Base-by-base conservation (phyloP, 176 grass and related monocot species). In the Calamus simplicifolius region DNA sequence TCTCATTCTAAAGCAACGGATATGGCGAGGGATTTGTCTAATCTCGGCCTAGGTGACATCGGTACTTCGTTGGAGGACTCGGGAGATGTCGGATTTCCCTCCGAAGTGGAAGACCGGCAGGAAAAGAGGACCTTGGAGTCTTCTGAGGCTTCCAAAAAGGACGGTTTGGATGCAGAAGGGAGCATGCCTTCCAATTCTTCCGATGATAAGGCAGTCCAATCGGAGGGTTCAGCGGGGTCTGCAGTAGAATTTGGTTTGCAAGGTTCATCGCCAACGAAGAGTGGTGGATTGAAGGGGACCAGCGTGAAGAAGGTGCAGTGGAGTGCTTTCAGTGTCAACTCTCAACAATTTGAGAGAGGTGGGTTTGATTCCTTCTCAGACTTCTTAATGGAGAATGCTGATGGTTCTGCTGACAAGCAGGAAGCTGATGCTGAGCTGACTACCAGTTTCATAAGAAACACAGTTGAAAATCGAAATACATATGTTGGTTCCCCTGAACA, bases 221-320 rank as follows among this genome's bases (percentile, higher is more conserved):
- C 54, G 48, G 51, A 49, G 25, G 49, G 50, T 48, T 73, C 70
- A 17, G 7, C 28, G 17, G 28, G 4, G 10, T 38, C 19, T 30
- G 35, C 29, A 12, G 4, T 50, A 18, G 73, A 84, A 48, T 58
- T n/a, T 12, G 75, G 51, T 27, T 63, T 75, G 5, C 66, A 67
- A 62, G 68, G 58, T 19, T 68, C 52, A 29, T 63, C 54, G 15
- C 79, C 69, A 57, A 56, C 72, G 6, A 57, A 64, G 29, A 63
- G 52, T 0, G 64, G 10, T 29, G 69, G 67, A 67, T 57, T 81
- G 18, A 82, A 82, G 67, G 60, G 83, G 61, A 88, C 84, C 7
- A 60, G 81, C 35, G 76, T 93, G 28, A 98, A 85, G 76, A 80
- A 92, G 73, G 85, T 86, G 29, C 84, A 92, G 69, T 98, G 94